phyloP scores from a whole-genome alignment of 1,284 basidiomycete genomes.

The Vanrija pseudolonga region DNA sequence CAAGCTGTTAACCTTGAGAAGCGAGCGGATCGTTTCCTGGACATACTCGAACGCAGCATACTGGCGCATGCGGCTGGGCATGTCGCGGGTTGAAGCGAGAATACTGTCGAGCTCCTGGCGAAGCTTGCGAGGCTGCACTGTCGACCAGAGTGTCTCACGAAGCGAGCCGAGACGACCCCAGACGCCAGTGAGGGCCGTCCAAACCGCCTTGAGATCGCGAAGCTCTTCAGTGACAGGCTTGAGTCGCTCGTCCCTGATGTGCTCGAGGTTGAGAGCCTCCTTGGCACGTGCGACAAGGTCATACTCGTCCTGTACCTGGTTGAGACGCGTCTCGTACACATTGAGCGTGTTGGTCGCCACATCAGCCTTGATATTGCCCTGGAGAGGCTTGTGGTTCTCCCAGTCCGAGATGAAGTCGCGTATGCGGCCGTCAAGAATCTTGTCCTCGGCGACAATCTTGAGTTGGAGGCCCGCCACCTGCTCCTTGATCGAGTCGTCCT shows the following conservation, averaged over 20 bases:
- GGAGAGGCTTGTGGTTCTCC: slow-evolving; percentile 76
- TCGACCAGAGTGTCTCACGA: slow-evolving; percentile 83
- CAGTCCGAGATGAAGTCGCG: slow-evolving; percentile 85
- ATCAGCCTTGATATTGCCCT: slow-evolving; percentile 92
- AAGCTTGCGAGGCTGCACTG: slow-evolving; percentile 85
- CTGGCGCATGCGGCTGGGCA: slow-evolving; percentile 98
- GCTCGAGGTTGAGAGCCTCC: slow-evolving; percentile 90
- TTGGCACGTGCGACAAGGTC: slow-evolving; percentile 92
- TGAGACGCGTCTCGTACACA: slow-evolving; percentile 86
- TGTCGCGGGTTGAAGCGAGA: slow-evolving; percentile 86
- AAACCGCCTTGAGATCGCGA: slow-evolving; percentile 93
- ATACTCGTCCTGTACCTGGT: slow-evolving; percentile 85
- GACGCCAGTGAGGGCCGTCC: slow-evolving; percentile 96
- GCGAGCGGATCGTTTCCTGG: slow-evolving; percentile 78
- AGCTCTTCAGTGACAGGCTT: slow-evolving; percentile 93
- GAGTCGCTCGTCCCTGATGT: slow-evolving; percentile 82
- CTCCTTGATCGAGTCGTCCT: slow-evolving; percentile 97
- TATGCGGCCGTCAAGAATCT: slow-evolving; percentile 91
- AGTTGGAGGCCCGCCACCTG: slow-evolving; percentile 88
- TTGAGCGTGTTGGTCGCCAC: slow-evolving; percentile 93
- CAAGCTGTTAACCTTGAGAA: slow-evolving; percentile 85
- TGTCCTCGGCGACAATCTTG: slow-evolving; percentile 99
- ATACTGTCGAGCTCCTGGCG: slow-evolving; percentile 89
- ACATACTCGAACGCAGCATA: slow-evolving; percentile 99
- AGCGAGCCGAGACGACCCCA: slow-evolving; percentile 92